Conservation (phyloP, 2,329 filamentous ascomycete genomes). For the Colletotrichum shisoi region DNA sequence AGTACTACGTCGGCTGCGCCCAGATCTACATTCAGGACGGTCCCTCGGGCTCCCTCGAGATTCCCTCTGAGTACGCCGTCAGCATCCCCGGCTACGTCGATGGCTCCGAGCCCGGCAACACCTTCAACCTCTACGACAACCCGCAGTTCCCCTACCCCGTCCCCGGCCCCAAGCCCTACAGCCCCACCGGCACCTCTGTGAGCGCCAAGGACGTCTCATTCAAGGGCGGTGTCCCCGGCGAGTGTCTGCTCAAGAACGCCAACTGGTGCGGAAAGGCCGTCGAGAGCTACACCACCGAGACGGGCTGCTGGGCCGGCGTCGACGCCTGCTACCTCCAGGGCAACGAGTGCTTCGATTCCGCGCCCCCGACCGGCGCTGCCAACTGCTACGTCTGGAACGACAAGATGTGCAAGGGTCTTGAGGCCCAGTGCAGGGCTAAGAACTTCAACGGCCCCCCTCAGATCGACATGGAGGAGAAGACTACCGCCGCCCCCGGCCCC, state of each 20-base stretch:
- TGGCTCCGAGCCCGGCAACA: slow-evolving; percentile 62
- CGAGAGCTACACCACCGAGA: slow-evolving; percentile 61
- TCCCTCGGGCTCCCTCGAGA: slow-evolving; percentile 56
- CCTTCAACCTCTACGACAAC: slow-evolving; percentile 69
- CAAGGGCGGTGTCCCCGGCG: slow-evolving; percentile 61
- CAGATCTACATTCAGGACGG: slow-evolving; percentile 69
- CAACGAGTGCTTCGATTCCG: slow-evolving; percentile 64
- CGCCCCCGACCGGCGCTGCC: slow-evolving; percentile 65
- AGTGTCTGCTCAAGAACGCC: slow-evolving; percentile 70
- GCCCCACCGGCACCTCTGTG: slow-evolving; percentile 46
- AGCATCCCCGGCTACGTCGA: slow-evolving; percentile 73
- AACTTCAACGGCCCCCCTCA: slow-evolving; percentile 59
- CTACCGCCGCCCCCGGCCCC: slow-evolving; percentile 45
- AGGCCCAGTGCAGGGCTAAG: slow-evolving; percentile 53
- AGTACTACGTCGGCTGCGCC: slow-evolving; percentile 77
- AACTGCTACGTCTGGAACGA: slow-evolving; percentile 69
- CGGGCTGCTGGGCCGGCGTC: slow-evolving; percentile 67
- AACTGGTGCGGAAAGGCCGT: slow-evolving; percentile 77
- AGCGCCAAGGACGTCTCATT: slow-evolving; percentile 29
- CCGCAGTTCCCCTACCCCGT: slow-evolving; percentile 64
- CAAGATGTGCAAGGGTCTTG: slow-evolving; percentile 63
- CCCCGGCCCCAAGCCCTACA: slow-evolving; percentile 65
- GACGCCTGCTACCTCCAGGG: slow-evolving; percentile 67
- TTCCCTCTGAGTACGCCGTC: slow-evolving; percentile 61
- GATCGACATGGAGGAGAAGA: slow-evolving; percentile 49